phyloP scores from a whole-genome alignment of 345 rosid genomes.

The Murraya koenigii region DNA sequence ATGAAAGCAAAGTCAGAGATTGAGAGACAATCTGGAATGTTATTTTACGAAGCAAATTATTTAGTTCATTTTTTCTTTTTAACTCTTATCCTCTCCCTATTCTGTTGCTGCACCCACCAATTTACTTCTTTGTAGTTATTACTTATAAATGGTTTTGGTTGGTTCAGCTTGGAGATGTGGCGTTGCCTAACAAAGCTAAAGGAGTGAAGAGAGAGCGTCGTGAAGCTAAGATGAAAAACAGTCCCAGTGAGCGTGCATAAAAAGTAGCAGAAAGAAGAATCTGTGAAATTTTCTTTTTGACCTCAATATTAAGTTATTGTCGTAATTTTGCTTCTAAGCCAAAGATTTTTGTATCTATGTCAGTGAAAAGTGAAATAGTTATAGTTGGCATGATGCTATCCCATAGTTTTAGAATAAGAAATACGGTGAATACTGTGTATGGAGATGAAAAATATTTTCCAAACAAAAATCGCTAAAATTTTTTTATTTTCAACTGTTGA shows the following conservation, averaged over 20 bases:
- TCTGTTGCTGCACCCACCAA: not conserved
- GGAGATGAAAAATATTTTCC: not conserved
- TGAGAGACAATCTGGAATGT: not conserved
- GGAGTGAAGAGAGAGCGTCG: conserved; percentile 95
- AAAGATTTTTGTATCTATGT: not conserved
- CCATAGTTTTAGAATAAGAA: not conserved
- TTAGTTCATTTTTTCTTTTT: no score
- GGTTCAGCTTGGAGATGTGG: conserved; percentile 54
- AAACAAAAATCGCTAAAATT: not conserved
- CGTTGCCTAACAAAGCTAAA: conserved; percentile 62
- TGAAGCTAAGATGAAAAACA: conserved; percentile 58
- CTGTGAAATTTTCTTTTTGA: conserved; percentile 27
- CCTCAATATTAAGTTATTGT: not conserved
- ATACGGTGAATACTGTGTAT: not conserved
- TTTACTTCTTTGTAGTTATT: not conserved
- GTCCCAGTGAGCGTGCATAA: conserved; percentile 29
- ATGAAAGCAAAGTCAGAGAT: not conserved
- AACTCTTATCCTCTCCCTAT: not conserved
- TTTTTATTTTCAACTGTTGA: no score
- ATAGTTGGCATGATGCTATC: not conserved
- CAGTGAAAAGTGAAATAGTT: conserved; percentile 5
- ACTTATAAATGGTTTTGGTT: conserved; percentile 1
- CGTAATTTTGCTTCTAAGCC: not conserved
- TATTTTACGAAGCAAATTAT: not conserved
- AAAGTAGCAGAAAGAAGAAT: conserved; percentile 66